Conservation (phyloP, 164 flowering plant genomes). For the Euptelea pleiosperma region DNA sequence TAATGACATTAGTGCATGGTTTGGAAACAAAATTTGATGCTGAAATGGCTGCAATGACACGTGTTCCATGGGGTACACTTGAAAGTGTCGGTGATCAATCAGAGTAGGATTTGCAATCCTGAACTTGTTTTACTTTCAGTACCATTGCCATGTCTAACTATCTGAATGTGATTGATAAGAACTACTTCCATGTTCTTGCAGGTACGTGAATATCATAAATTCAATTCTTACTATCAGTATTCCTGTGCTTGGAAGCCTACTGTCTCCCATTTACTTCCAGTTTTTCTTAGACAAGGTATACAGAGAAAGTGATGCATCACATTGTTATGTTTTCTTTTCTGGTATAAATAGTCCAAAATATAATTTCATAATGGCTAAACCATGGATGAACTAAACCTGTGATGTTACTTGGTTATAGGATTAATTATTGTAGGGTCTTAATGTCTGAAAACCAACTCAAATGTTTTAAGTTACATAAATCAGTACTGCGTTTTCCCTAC, state of each 20-base stretch:
- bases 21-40: conserved; percentile 91
- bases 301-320: not conserved
- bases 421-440: too few species aligned
- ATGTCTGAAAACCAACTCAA: too few species aligned
- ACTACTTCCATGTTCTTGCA: conserved; percentile 28
- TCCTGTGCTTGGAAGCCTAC: conserved; percentile 86
- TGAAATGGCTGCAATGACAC: conserved; percentile 99
- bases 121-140: not conserved
- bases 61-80: conserved; percentile 95
- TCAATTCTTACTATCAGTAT: conserved; percentile 78
- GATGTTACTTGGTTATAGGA: not conserved
- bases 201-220: conserved; percentile 90
- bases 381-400: not conserved
- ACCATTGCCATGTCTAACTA: not conserved
- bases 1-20: conserved; percentile 86
- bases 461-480: too few species aligned
- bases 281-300: conserved; percentile 94
- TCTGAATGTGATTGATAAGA: not conserved
- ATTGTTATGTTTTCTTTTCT: not conserved
- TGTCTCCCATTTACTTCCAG: conserved; percentile 87
- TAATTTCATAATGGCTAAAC: not conserved
- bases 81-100: conserved; percentile 99
- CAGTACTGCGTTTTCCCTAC: too few species aligned
- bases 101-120: conserved; percentile 47
- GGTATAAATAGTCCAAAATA: not conserved